Evolutionary conservation across 2,329 filamentous ascomycete species (phyloP).

Genomic region (Calcarisporium arbuscula): DNA sequence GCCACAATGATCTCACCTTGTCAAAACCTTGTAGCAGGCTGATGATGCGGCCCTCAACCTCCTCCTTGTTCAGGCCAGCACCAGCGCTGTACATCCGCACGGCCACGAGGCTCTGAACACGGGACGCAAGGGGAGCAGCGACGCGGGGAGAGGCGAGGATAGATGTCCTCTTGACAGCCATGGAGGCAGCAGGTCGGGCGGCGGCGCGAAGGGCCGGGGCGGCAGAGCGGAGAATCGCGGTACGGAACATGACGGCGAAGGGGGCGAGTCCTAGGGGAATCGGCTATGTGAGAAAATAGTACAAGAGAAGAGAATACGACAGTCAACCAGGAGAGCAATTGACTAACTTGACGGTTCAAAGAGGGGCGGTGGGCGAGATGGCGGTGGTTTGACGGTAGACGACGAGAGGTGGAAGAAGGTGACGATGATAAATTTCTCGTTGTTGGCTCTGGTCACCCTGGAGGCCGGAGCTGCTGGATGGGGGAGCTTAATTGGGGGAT

Average conservation of each 20-base stretch:
- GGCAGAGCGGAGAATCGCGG: slow-evolving; percentile 73
- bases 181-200: slow-evolving; percentile 39
- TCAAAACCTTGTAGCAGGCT: slow-evolving; percentile 93
- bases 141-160: slow-evolving; percentile 53
- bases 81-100: slow-evolving; percentile 83
- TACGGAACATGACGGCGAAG: slow-evolving; percentile 69
- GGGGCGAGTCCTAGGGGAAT: not conserved
- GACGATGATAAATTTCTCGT: slow-evolving; percentile 42
- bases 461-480: slow-evolving; percentile 20
- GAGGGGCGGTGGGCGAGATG: slow-evolving; percentile 4
- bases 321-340: slow-evolving; percentile 5
- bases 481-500: slow-evolving; percentile 8
- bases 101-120: slow-evolving; percentile 57
- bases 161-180: slow-evolving; percentile 49
- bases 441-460: slow-evolving; percentile 19
- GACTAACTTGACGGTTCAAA: not conserved
- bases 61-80: slow-evolving; percentile 69
- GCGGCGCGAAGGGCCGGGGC: slow-evolving; percentile 53
- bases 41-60: slow-evolving; percentile 89
- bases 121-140: slow-evolving; percentile 44
- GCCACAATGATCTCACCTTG: slow-evolving; percentile 49
- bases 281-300: not conserved
- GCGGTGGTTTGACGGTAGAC: slow-evolving; percentile 10
- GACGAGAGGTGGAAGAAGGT: slow-evolving; percentile 7
- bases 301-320: not conserved